phyloP scores from a whole-genome alignment of 2,329 filamentous ascomycete species.

The Aspergillus sp. region DNA sequence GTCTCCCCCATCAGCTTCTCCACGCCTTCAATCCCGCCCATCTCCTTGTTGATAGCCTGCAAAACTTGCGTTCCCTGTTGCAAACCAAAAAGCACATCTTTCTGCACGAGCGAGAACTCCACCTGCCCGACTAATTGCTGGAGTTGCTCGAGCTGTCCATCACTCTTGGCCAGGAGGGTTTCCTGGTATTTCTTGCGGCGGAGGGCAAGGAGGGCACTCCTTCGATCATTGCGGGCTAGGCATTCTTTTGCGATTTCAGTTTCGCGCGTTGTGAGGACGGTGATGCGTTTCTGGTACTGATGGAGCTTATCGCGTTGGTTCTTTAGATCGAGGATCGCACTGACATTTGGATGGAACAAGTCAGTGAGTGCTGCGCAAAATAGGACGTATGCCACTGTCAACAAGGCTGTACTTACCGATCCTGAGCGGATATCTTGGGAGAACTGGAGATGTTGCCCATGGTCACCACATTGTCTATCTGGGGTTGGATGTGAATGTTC shows the following conservation, averaged over 20 bases:
- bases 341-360: conserved; percentile 32
- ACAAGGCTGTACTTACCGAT: conserved; percentile 59
- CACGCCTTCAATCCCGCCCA: conserved; percentile 88
- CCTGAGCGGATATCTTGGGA: conserved; percentile 67
- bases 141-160: conserved; percentile 86
- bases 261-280: conserved; percentile 76
- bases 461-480: conserved; percentile 23
- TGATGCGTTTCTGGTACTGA: conserved; percentile 89
- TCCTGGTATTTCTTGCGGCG: conserved; percentile 97
- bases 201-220: conserved; percentile 75
- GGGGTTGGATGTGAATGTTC: not conserved
- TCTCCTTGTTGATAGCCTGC: conserved; percentile 86
- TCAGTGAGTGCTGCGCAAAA: conserved; percentile 2
- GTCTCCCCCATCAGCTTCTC: conserved; percentile 93
- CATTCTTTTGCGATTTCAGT: conserved; percentile 79
- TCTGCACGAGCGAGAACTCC: conserved; percentile 94
- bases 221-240: conserved; percentile 70
- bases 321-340: conserved; percentile 96
- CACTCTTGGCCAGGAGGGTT: conserved; percentile 77
- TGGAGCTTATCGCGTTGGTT: conserved; percentile 94
- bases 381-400: too few relatives aligned
- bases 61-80: conserved; percentile 87
- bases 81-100: conserved; percentile 87
- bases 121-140: conserved; percentile 83
- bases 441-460: conserved; percentile 62